A percentile compares a stretch with the other conserved stretches of the same genome.
Evolutionary conservation across 208 protist genomes (phyloP).

Genomic region (Leishmania aethiopica): DNA sequence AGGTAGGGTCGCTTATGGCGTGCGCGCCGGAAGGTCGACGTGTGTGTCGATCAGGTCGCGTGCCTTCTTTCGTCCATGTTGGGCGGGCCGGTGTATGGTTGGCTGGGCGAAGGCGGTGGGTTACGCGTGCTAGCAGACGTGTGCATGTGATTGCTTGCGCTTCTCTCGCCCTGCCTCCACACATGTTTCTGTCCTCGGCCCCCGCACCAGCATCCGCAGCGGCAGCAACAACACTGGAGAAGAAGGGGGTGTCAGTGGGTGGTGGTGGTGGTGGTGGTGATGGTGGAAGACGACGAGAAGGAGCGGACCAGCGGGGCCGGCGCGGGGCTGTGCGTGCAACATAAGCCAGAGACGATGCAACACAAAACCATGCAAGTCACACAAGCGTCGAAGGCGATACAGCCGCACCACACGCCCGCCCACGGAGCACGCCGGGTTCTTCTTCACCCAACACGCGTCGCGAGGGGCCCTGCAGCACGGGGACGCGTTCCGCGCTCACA

Average conservation of each 20-base stretch:
- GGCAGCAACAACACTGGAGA: background rate
- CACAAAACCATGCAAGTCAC: background rate
- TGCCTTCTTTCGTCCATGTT: background rate
- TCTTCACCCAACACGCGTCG: background rate
- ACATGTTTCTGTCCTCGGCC: background rate
- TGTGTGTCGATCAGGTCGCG: background rate
- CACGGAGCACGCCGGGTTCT: too few relatives aligned
- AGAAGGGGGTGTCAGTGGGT: constrained; percentile 2
- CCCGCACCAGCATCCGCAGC: background rate
- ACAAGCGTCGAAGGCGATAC: background rate
- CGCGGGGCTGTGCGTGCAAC: background rate
- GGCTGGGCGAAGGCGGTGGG: background rate
- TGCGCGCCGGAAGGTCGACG: background rate
- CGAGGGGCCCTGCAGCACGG: background rate
- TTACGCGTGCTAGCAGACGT: background rate
- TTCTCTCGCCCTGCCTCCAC: background rate
- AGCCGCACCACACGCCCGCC: too few relatives aligned
- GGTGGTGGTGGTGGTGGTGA: background rate
- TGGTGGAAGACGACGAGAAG: background rate
- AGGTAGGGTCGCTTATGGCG: background rate
- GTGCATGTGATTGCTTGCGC: too few relatives aligned
- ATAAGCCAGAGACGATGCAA: background rate
- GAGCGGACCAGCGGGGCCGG: background rate
- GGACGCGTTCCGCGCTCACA: background rate
- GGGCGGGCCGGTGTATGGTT: background rate